Base-by-base conservation (phyloP, 768 basidiomycete species). In the Psilocybe sp. region DNA sequence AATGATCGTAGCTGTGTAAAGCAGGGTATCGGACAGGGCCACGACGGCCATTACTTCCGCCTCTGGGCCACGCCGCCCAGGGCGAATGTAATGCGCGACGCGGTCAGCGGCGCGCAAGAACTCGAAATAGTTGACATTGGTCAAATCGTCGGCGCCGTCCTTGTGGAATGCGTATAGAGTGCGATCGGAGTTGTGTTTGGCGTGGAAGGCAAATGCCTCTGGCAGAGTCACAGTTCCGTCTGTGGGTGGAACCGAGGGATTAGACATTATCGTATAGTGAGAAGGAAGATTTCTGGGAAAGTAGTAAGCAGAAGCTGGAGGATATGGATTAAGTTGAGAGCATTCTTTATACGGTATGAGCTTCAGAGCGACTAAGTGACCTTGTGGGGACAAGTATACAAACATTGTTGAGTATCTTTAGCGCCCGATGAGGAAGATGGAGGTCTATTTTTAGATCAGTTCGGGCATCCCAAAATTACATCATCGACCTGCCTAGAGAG, bases 51-150 rank as follows among this genome's bases (percentile, higher is more conserved):
- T 50, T 3, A 74, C 61, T 16, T 60, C 60, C 9, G 64, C 66
- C n/a, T 71, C 64, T 1, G 54, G 51, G 1, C 69, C 62, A 32
- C 43, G 45, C 2, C 69, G 64, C 14, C 54, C 52, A 0, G 74
- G 75, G 13, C 71, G 64, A 11, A 78, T 39, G 16, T 57, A 51
- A 52, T 72, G 72, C 0, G 76, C 75, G 18, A 71, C 60, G 13
- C 76, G 69, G 49, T 78, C 71, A 37, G 66, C 68, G 8, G 76
- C 78, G 9, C 71, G 69, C 14, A 65, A 68, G 53, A 78, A 79
- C 46, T 79, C 75, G 7, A 74, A 47, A 44, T 69, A 68, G 5
- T 70, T 65, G 23, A 79, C 66, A 23, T 55, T 47, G 6, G 62
- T 60, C 11, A 65, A 51, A 18, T 56, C 49, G 4, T 61, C 40